Evolutionary conservation across 176 grass and related monocot species (phyloP).

Genomic region (Avena eriantha): DNA sequence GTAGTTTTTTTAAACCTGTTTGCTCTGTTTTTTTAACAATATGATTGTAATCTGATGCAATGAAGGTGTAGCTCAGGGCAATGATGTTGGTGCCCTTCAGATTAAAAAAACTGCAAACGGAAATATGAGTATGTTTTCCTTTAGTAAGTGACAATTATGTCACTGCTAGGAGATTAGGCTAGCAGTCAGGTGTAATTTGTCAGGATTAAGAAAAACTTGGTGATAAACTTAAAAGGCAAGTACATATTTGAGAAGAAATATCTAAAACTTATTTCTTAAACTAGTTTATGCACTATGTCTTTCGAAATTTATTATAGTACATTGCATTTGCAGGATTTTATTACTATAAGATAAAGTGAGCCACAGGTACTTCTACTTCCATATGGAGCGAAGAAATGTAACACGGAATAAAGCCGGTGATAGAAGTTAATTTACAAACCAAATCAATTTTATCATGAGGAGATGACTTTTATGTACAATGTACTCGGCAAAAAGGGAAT

Average conservation of each 20-base stretch:
- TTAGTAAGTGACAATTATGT: background rate
- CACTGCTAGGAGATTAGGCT: background rate
- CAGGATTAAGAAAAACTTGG: background rate
- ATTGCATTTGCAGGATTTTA: background rate
- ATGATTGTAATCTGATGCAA: background rate
- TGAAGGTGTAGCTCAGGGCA: background rate
- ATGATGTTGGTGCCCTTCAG: slow-evolving; percentile 8
- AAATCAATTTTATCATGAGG: background rate
- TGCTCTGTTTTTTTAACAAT: background rate
- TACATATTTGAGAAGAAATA: slow-evolving; percentile 13
- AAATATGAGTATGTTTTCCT: background rate
- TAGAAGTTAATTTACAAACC: background rate
- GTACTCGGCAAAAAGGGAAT: no score
- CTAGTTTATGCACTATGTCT: background rate
- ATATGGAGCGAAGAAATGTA: background rate
- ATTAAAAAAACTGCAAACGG: background rate
- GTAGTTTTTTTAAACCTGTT: background rate
- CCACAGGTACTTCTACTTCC: background rate
- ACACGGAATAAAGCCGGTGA: background rate
- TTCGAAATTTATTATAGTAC: background rate
- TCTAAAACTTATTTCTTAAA: background rate
- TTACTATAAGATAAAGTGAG: background rate
- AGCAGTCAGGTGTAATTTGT: background rate
- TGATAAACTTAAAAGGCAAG: slow-evolving; percentile 10
- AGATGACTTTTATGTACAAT: background rate